A percentile compares a stretch with the other conserved stretches of the same genome.
These are phyloP conservation scores for Eimeria praecox DNA, from an alignment of 169 alveolate genomes.

Conservation along the genomic window DNA sequence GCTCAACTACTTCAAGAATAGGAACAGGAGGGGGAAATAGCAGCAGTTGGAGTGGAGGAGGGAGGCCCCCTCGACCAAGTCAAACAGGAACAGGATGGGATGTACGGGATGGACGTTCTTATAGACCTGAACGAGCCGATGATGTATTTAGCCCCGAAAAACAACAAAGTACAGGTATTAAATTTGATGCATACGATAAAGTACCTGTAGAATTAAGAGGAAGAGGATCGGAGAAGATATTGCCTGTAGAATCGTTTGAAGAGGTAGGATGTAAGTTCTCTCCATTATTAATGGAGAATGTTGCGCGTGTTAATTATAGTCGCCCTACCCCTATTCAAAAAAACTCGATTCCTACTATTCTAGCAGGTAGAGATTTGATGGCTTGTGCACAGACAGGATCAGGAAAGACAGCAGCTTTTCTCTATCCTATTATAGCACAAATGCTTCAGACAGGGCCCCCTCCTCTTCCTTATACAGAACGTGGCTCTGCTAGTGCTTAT, in stretches of 20 bases:
- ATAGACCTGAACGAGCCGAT: conserved; percentile 76
- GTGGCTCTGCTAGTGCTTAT: conserved; percentile 29
- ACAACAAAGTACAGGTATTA: conserved; percentile 86
- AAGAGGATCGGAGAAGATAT: conserved; percentile 82
- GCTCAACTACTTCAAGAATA: neutral
- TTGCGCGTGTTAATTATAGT: conserved; percentile 87
- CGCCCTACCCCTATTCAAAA: conserved; percentile 96
- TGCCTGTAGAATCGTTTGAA: conserved; percentile 85
- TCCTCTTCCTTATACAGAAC: conserved; percentile 25
- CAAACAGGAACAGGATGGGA: conserved; percentile 85
- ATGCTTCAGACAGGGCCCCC: conserved; percentile 83
- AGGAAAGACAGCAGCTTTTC: conserved; percentile 99
- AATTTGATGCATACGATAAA: conserved; percentile 87
- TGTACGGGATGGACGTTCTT: conserved; percentile 85
- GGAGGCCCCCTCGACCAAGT: conserved; percentile 42
- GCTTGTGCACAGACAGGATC: conserved; percentile 99
- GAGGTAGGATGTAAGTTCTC: conserved; percentile 83
- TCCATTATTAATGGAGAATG: conserved; percentile 84
- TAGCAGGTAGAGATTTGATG: conserved; percentile 96
- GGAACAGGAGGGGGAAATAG: neutral
- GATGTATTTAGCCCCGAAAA: conserved; percentile 84
- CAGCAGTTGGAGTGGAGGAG: conserved; percentile 29
- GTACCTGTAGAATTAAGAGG: conserved; percentile 89
- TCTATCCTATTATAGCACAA: conserved; percentile 95
- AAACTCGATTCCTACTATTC: conserved; percentile 96